Percentiles rank a stretch among this genome's conserved stretches.
phyloP scores from a whole-genome alignment of 768 basidiomycete species.

The Macrolepiota fuliginosa region DNA sequence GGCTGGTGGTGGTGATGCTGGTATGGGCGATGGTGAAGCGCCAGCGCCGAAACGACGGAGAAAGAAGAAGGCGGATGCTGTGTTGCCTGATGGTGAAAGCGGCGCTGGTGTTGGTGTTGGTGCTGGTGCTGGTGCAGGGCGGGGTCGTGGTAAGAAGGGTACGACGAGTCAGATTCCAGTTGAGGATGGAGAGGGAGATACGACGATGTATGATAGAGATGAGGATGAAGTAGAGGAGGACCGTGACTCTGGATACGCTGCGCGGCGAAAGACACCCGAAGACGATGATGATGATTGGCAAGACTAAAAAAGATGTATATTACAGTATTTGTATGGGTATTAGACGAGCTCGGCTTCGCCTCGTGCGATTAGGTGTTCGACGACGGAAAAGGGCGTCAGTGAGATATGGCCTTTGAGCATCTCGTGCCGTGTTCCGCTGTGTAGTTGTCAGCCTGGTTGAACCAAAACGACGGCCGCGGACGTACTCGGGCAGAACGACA shows the following conservation, averaged over 20 bases:
- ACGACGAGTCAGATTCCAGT: neutral
- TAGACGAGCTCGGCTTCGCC: conserved; percentile 79
- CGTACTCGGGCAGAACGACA: conserved; percentile 68
- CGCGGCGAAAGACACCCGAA: conserved; percentile 7
- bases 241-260: neutral
- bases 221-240: conserved; percentile 9
- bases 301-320: conserved; percentile 4
- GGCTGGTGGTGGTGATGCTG: conserved; percentile 24
- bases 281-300: conserved; percentile 9
- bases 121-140: conserved; percentile 16
- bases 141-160: conserved; percentile 8
- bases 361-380: conserved; percentile 69
- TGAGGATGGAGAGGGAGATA: conserved; percentile 12
- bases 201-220: conserved; percentile 9
- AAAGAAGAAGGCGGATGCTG: conserved; percentile 44
- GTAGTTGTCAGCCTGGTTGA: neutral
- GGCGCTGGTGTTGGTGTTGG: conserved; percentile 8
- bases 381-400: conserved; percentile 69
- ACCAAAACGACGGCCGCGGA: conserved; percentile 7
- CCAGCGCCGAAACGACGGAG: conserved; percentile 47
- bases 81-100: conserved; percentile 14
- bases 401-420: conserved; percentile 84
- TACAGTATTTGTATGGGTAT: conserved; percentile 12
- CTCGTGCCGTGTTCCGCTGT: conserved; percentile 64
- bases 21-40: conserved; percentile 25